Evolutionary conservation across 352 stramenopile species (phyloP).

Genomic region (Hyaloperonospora brassicae): DNA sequence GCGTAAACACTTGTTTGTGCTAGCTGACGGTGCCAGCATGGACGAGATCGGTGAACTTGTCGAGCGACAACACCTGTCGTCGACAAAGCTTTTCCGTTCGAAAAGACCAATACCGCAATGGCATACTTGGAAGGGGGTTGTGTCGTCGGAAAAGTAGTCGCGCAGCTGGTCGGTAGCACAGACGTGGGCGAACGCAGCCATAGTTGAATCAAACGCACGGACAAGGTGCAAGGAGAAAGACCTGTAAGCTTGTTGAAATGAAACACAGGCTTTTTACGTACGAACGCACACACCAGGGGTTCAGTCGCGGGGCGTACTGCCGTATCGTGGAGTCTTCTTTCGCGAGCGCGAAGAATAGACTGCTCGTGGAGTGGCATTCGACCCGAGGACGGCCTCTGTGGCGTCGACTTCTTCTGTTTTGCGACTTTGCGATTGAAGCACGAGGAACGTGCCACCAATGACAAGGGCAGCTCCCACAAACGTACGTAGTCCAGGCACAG

Average conservation of each 20-base stretch:
- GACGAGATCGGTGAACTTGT: constrained; percentile 44
- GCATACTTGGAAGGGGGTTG: constrained; percentile 59
- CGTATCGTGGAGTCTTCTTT: constrained; percentile 42
- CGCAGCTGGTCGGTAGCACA: constrained; percentile 34
- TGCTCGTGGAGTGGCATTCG: constrained; percentile 47
- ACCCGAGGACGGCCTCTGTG: constrained; percentile 55
- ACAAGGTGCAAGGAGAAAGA: neutral
- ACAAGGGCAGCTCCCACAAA: constrained; percentile 70
- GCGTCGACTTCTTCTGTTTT: constrained; percentile 81
- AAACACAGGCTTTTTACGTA: neutral
- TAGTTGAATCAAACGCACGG: constrained; percentile 1
- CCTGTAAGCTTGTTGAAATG: too few relatives aligned
- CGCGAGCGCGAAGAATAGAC: constrained; percentile 57
- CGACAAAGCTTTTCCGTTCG: constrained; percentile 63
- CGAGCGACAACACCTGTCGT: constrained; percentile 44
- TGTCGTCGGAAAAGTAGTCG: constrained; percentile 56
- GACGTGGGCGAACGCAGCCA: constrained; percentile 10
- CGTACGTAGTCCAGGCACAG: constrained; percentile 58
- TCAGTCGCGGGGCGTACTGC: constrained; percentile 12
- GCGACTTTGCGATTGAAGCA: constrained; percentile 64
- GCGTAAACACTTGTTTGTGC: constrained; percentile 51
- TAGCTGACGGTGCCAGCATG: constrained; percentile 35
- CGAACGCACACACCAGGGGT: neutral
- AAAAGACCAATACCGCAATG: constrained; percentile 51
- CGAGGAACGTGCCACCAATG: constrained; percentile 67